These are phyloP conservation scores for Pestalotiopsis sp. DNA, from an alignment of 2,329 filamentous ascomycete genomes.

Conservation along the genomic window DNA sequence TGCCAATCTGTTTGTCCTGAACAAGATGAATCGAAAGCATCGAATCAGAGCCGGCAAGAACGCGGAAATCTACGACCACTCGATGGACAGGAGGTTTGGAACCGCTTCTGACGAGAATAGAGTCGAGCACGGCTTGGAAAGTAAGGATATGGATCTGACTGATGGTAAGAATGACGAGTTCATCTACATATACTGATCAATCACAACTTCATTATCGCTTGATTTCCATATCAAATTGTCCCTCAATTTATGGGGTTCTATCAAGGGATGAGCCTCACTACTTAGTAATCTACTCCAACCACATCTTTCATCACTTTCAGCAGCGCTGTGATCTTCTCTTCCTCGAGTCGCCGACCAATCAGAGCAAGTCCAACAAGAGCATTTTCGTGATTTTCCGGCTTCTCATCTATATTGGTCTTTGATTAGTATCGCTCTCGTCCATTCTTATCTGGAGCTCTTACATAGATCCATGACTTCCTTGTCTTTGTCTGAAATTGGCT, in stretches of 20 bases:
- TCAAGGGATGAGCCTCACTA: background rate
- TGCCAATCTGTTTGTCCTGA: constrained; percentile 55
- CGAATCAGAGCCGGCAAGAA: constrained; percentile 62
- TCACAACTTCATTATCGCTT: too few species aligned
- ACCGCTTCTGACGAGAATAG: constrained; percentile 45
- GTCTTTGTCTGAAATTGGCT: constrained; percentile 20
- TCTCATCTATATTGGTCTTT: constrained; percentile 17
- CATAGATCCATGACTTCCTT: constrained; percentile 20
- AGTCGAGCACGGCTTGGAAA: constrained; percentile 45
- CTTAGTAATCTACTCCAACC: constrained; percentile 8
- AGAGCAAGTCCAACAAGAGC: constrained; percentile 23
- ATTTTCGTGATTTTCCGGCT: constrained; percentile 25
- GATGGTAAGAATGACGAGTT: constrained; percentile 71
- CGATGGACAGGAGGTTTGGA: constrained; percentile 58
- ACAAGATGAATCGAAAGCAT: constrained; percentile 55
- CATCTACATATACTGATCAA: constrained; percentile 31
- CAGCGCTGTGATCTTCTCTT: constrained; percentile 24
- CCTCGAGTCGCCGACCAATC: constrained; percentile 24
- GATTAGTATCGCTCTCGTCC: background rate
- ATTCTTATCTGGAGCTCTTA: constrained; percentile 9
- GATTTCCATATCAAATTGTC: too few species aligned
- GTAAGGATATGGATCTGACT: constrained; percentile 55
- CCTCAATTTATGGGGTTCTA: too few species aligned
- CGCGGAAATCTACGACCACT: constrained; percentile 59
- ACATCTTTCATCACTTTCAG: constrained; percentile 18